A percentile compares a stretch with the other conserved stretches of the same genome.
These are phyloP conservation scores for Lecanoromycetidae sp. DNA, from an alignment of 2,329 filamentous ascomycete genomes.

Conservation along the genomic window DNA sequence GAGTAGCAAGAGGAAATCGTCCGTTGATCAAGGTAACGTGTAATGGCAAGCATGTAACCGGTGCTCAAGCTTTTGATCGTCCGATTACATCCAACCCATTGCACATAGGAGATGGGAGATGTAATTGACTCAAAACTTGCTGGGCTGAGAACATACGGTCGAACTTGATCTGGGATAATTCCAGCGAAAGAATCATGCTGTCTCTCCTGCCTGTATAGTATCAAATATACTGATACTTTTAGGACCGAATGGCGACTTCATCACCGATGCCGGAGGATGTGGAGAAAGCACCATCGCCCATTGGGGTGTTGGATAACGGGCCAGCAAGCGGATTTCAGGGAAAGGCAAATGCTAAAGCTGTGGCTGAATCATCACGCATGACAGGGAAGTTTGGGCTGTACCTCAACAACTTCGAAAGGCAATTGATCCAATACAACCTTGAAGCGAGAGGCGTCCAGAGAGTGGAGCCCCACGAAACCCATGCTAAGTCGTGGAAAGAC, in stretches of 20 bases:
- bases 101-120: constrained; percentile 1
- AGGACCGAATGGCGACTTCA: constrained; percentile 23
- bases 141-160: constrained; percentile 43
- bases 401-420: constrained; percentile 28
- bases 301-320: not conserved
- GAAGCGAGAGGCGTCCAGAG: constrained; percentile 27
- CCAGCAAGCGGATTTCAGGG: not conserved
- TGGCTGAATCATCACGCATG: not conserved
- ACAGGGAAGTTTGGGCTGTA: constrained; percentile 21
- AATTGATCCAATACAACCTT: constrained; percentile 28
- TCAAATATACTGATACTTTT: constrained; percentile 24
- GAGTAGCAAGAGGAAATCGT: constrained; percentile 11
- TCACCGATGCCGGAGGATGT: constrained; percentile 8
- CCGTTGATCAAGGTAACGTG: constrained; percentile 16
- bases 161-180: constrained; percentile 44
- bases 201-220: constrained; percentile 21
- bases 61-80: constrained; percentile 6
- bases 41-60: constrained; percentile 14
- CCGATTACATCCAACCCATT: constrained; percentile 6
- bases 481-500: constrained; percentile 15
- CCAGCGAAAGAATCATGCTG: constrained; percentile 45
- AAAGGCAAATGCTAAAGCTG: not conserved
- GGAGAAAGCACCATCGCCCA: constrained; percentile 8
- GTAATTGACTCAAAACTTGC: constrained; percentile 16
- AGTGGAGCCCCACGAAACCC: constrained; percentile 23